phyloP scores from a whole-genome alignment of 441 rosid genomes.

The Corymbia citriodora region DNA sequence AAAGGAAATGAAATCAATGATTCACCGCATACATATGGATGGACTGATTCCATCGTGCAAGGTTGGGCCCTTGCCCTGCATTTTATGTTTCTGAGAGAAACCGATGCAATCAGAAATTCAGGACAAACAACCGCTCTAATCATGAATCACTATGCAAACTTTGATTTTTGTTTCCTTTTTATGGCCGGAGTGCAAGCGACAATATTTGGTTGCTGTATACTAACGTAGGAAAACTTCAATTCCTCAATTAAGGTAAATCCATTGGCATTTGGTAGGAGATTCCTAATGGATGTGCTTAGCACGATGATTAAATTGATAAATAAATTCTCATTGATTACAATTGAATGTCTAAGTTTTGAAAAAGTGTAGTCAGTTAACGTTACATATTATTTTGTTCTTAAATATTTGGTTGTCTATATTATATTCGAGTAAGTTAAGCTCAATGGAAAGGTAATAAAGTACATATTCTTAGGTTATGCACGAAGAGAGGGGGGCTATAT shows the following conservation, averaged over 20 bases:
- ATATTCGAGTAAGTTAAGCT: rapidly evolving
- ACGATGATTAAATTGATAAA: rapidly evolving
- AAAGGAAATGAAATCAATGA: neutral
- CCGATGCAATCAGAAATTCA: neutral
- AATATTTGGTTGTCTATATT: no score
- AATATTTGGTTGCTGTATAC: neutral
- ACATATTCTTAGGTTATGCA: neutral
- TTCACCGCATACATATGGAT: neutral
- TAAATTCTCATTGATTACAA: neutral
- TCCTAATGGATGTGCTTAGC: rapidly evolving
- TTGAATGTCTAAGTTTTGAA: rapidly evolving
- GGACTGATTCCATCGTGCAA: neutral
- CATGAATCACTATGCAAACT: neutral
- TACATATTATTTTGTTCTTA: rapidly evolving
- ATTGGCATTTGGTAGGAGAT: rapidly evolving
- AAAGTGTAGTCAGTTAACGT: rapidly evolving
- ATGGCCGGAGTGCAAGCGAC: neutral
- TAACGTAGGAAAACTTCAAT: rapidly evolving
- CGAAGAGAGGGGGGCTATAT: neutral
- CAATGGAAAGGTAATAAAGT: rapidly evolving
- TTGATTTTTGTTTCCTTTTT: neutral
- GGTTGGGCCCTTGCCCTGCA: neutral
- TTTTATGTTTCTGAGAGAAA: neutral
- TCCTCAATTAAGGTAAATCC: neutral
- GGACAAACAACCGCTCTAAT: neutral